Evolutionary conservation across 495 filamentous ascomycete species (phyloP), one percentile per base, ranked within the genome.

Genomic region (Trichoderma gamsii): DNA sequence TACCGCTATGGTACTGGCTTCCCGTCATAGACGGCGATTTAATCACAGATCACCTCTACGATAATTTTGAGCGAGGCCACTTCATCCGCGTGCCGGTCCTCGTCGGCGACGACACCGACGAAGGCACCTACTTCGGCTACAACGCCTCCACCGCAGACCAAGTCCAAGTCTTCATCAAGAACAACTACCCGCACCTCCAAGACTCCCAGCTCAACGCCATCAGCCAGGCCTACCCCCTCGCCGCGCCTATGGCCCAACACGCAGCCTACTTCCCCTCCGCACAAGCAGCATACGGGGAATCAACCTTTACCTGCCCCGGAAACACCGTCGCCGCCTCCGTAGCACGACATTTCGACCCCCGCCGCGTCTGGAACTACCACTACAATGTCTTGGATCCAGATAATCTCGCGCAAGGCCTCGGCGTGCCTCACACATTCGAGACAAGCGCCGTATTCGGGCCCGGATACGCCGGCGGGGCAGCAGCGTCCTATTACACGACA

Each of bases 41-140:
- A 51, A 77, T 88, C 46, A 77, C 72, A 23, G 83, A 89, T 67
- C 80, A 85, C 67, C 88, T 89, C 0, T 88, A 88, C 71, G 76
- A 73, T 16, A 77, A 86, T 43, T 89, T 87, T 71, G 75, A 78
- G 2, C 63, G 82, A 41, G 88, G 87, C 6, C 78, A 80, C 32
- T 92, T 90, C 76, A 78, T 89, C 75, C 86, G 84, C 69, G 82
- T 92, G 8, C 90, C 90, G 4, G 81, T 85, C 13, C 89, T 93
- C 32, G 87, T 85, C 69, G 90, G 90, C 67, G 87, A 90, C 69
- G 85, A 83, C 72, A 89, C 88, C 43, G 87, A 93, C 73, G 89
- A 89, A 70, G 86, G 85, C 18, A 78, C 81, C 12, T 70, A 76
- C 5, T 85, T 89, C 67, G 83, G 80, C 15, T 68, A 77, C 49